These are phyloP conservation scores for Dictyophora rubrovolvata DNA, from an alignment of 768 basidiomycete genomes.

Conservation along the genomic window DNA sequence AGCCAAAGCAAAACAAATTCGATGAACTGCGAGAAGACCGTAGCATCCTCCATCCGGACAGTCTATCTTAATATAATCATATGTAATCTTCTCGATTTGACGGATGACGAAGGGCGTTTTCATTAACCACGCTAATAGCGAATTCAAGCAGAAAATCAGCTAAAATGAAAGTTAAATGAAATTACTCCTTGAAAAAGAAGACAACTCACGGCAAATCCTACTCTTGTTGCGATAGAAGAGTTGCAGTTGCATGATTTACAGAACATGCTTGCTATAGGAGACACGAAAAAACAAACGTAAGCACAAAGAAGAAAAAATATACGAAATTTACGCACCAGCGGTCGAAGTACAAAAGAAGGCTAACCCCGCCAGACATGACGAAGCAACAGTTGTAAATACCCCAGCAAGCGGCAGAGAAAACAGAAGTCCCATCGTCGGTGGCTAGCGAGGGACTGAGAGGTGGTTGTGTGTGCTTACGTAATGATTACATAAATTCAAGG, in stretches of 20 bases:
- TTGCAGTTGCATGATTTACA: slow-evolving; percentile 99
- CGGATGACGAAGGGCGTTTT: slow-evolving; percentile 80
- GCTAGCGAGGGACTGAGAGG: no score
- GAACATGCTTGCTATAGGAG: slow-evolving; percentile 77
- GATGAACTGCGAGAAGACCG: slow-evolving; percentile 92
- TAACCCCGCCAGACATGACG: slow-evolving; percentile 74
- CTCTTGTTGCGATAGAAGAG: slow-evolving; percentile 92
- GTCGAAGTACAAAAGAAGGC: slow-evolving; percentile 84
- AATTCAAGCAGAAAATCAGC: slow-evolving; percentile 94
- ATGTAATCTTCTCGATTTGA: slow-evolving; percentile 84
- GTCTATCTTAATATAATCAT: slow-evolving; percentile 98
- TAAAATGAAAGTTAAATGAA: slow-evolving; percentile 21
- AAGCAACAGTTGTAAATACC: slow-evolving; percentile 55
- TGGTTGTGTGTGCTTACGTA: not conserved
- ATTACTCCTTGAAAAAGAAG: not conserved
- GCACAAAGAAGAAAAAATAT: slow-evolving; percentile 10
- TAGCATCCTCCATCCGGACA: slow-evolving; percentile 91
- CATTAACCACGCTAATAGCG: slow-evolving; percentile 95
- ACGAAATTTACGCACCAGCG: slow-evolving; percentile 43
- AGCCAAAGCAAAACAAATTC: slow-evolving; percentile 90
- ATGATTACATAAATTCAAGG: not conserved
- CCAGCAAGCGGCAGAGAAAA: slow-evolving; percentile 67
- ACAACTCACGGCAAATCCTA: slow-evolving; percentile 77
- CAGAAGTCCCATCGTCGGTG: slow-evolving; percentile 52
- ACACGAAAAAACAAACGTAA: slow-evolving; percentile 7